phyloP scores from a whole-genome alignment of 441 rosid genomes.

The Pelargonium fulgidum region DNA sequence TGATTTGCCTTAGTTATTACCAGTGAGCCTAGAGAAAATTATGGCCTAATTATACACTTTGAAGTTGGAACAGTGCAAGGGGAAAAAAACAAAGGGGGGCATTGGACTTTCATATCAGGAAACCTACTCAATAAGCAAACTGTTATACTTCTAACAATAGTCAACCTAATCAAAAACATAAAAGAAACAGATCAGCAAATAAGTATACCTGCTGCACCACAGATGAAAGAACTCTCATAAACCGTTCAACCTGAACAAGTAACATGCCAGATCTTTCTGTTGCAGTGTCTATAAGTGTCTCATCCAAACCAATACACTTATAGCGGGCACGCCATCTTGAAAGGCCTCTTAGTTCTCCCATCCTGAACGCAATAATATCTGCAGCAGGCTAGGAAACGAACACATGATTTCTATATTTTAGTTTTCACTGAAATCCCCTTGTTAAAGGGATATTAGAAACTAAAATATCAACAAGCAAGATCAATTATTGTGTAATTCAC shows the following conservation, averaged over 20 bases:
- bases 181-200: conserved; percentile 16
- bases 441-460: conserved; percentile 17
- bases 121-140: background rate
- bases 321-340: conserved; percentile 89
- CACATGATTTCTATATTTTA: conserved; percentile 23
- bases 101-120: background rate
- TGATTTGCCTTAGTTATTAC: background rate
- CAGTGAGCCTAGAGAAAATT: conserved; percentile 1
- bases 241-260: conserved; percentile 76
- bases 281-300: conserved; percentile 56
- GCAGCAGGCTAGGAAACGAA: conserved; percentile 79
- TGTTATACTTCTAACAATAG: background rate
- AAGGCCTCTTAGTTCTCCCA: conserved; percentile 91
- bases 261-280: conserved; percentile 75
- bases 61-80: conserved; percentile 1
- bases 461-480: conserved; percentile 16
- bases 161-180: background rate
- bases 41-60: background rate
- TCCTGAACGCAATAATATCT: conserved; percentile 86
- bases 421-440: conserved; percentile 29
- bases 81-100: background rate
- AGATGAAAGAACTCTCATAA: conserved; percentile 70
- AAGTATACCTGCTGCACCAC: conserved; percentile 77
- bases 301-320: conserved; percentile 78
- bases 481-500: background rate